A percentile compares a stretch with the other conserved stretches of the same genome.
These are phyloP conservation scores for Echium plantagineum DNA, from an alignment of 257 asterid genomes.

Conservation along the genomic window DNA sequence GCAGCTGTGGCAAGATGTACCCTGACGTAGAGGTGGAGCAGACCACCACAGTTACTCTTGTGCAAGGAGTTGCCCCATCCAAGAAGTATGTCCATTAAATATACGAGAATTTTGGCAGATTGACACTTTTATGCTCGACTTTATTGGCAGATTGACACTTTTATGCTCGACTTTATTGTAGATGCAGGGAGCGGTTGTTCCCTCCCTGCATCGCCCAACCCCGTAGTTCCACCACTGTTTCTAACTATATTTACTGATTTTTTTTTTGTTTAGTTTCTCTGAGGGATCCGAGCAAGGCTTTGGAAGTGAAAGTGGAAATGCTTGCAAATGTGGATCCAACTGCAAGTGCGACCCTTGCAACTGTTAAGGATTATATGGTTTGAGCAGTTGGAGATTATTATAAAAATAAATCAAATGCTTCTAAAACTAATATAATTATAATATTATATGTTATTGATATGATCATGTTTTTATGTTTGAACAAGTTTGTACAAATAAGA, in stretches of 20 bases:
- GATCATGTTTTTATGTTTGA: not conserved
- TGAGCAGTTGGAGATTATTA: not conserved
- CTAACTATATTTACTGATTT: not conserved
- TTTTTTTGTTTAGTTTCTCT: not conserved
- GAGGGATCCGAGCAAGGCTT: constrained; percentile 18
- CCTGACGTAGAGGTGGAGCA: constrained; percentile 12
- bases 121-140: too few relatives aligned
- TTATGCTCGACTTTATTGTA: too few relatives aligned
- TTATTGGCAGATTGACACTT: too few relatives aligned
- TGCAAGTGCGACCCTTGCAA: constrained; percentile 31
- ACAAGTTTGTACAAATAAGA: not conserved
- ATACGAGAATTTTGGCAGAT: too few relatives aligned
- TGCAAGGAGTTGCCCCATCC: constrained; percentile 17
- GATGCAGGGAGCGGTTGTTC: too few relatives aligned
- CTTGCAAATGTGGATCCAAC: constrained; percentile 31
- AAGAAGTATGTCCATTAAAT: constrained; percentile 8
- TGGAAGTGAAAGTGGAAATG: constrained; percentile 28
- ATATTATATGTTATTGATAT: too few relatives aligned
- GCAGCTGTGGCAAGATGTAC: constrained; percentile 18
- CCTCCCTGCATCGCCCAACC: too few relatives aligned
- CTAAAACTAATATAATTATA: not conserved
- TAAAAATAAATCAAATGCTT: not conserved
- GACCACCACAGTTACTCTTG: constrained; percentile 12
- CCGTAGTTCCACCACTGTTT: too few relatives aligned
- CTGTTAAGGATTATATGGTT: constrained; percentile 11